These are phyloP conservation scores for Trichosanthes cucumerina DNA, from an alignment of 306 rosid genomes.

Conservation along the genomic window DNA sequence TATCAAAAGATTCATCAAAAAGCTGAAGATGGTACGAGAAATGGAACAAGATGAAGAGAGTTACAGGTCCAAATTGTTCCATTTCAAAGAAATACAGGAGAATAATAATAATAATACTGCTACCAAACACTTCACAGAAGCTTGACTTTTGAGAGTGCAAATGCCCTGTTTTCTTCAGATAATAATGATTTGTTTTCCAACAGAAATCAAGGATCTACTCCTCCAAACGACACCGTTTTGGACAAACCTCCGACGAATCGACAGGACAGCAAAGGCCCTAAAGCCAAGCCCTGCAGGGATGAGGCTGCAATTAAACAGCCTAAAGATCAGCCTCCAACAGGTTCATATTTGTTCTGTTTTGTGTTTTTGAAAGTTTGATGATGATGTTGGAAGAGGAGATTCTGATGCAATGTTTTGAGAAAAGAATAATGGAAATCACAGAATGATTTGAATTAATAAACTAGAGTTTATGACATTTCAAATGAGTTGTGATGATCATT, in stretches of 20 bases:
- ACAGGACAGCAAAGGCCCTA: slow-evolving; percentile 18
- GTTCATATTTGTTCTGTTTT: slow-evolving; percentile 15
- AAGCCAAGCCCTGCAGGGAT: slow-evolving; percentile 27
- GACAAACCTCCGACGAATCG: background rate
- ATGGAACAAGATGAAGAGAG: slow-evolving; percentile 36
- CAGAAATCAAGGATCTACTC: slow-evolving; percentile 26
- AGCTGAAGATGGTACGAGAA: slow-evolving; percentile 30
- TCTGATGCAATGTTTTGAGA: background rate
- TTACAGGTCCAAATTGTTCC: slow-evolving; percentile 31
- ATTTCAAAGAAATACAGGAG: slow-evolving; percentile 37
- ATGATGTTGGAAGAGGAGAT: background rate
- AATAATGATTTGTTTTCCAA: slow-evolving; percentile 24
- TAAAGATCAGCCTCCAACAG: slow-evolving; percentile 38
- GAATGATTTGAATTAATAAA: background rate
- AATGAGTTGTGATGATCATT: background rate
- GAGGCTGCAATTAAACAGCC: slow-evolving; percentile 40
- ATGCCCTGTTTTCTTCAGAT: slow-evolving; percentile 15
- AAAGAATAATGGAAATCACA: background rate
- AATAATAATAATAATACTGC: background rate
- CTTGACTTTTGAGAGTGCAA: slow-evolving; percentile 48
- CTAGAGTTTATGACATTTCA: background rate
- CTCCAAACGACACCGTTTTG: slow-evolving; percentile 15
- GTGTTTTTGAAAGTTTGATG: background rate
- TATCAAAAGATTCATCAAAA: slow-evolving; percentile 19
- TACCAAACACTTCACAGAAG: slow-evolving; percentile 55